phyloP scores from a whole-genome alignment of 2,329 filamentous ascomycete species.

The Beauveria pseudobassiana region DNA sequence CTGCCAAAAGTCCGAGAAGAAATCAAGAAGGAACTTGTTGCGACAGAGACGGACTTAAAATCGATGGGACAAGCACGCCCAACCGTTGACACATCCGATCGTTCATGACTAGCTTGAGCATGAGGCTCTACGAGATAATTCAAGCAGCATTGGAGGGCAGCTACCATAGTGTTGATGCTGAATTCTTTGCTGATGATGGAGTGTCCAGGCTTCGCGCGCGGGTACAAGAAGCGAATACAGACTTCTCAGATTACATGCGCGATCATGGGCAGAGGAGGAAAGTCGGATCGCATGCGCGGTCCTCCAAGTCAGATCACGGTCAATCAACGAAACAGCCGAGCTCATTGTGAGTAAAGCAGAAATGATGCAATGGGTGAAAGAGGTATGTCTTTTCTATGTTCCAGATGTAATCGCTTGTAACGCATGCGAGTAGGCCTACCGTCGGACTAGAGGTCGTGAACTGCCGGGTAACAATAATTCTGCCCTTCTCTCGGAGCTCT shows the following conservation, averaged over 20 bases:
- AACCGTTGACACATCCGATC: constrained; percentile 15
- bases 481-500: not conserved
- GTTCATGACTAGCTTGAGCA: constrained; percentile 18
- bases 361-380: not conserved
- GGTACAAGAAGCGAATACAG: constrained; percentile 19
- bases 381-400: not conserved
- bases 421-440: not conserved
- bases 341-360: not conserved
- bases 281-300: not conserved
- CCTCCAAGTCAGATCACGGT: not conserved
- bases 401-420: not conserved
- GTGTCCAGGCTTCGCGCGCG: constrained; percentile 19
- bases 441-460: not conserved
- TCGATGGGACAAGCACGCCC: constrained; percentile 15
- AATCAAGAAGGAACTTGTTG: constrained; percentile 14
- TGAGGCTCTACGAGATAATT: constrained; percentile 18
- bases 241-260: constrained; percentile 17
- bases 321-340: not conserved
- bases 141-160: constrained; percentile 19
- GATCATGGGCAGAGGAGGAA: constrained; percentile 3
- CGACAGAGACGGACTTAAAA: constrained; percentile 10
- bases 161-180: constrained; percentile 14
- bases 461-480: not conserved
- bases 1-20: constrained; percentile 21
- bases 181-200: constrained; percentile 16